phyloP scores from a whole-genome alignment of 2,329 filamentous ascomycete genomes.

The Fusarium palustre region DNA sequence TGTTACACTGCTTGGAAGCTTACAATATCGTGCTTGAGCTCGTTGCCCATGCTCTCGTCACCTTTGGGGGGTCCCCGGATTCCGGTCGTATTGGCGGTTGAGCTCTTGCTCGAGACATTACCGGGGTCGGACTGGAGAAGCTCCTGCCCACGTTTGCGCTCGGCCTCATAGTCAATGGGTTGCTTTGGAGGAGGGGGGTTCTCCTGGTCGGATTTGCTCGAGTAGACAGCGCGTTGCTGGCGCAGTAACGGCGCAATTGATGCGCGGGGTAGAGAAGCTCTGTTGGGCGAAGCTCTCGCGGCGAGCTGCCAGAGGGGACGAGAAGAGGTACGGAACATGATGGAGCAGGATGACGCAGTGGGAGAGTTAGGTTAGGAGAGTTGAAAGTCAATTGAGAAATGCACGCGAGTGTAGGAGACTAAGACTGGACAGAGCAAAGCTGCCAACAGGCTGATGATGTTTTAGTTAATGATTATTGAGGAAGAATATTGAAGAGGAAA shows the following conservation, averaged over 20 bases:
- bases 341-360: conserved; percentile 1
- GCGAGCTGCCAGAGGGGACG: conserved; percentile 42
- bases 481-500: not conserved
- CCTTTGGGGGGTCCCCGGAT: conserved; percentile 8
- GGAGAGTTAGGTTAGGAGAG: not conserved
- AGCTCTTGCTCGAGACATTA: conserved; percentile 69
- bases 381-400: conserved; percentile 7
- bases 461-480: not conserved
- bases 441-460: conserved; percentile 1
- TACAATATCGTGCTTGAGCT: conserved; percentile 67
- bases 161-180: conserved; percentile 65
- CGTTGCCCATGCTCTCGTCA: conserved; percentile 49
- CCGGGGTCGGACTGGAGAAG: conserved; percentile 71
- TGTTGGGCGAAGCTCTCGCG: conserved; percentile 27
- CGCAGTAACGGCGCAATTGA: conserved; percentile 26
- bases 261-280: conserved; percentile 9
- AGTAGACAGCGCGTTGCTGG: conserved; percentile 41
- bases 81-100: conserved; percentile 61
- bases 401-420: conserved; percentile 9
- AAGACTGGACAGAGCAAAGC: not conserved
- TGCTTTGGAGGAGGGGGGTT: conserved; percentile 42
- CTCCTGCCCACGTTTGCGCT: conserved; percentile 65
- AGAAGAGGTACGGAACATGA: conserved; percentile 49
- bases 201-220: conserved; percentile 41
- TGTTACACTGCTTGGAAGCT: conserved; percentile 40